Conservation (phyloP, 352 stramenopile species). For the Globisporangium parvum region DNA sequence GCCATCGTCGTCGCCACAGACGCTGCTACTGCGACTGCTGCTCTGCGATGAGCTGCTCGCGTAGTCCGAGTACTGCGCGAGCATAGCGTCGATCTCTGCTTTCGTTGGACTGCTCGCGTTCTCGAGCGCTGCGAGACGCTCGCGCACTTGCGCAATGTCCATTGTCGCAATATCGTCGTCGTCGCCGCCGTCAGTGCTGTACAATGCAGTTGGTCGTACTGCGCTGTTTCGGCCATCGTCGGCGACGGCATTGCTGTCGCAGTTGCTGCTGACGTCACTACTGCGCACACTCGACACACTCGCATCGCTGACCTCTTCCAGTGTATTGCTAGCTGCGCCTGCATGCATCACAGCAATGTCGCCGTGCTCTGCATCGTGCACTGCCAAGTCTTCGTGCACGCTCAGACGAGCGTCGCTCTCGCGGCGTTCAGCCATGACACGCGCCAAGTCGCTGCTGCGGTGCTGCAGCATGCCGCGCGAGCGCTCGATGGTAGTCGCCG, state of each 20-base stretch:
- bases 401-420: neutral
- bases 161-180: slow-evolving; percentile 13
- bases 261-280: neutral
- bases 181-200: neutral
- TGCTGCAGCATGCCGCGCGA: slow-evolving; percentile 11
- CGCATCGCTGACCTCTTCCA: slow-evolving; percentile 18
- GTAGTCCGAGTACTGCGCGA: slow-evolving; percentile 46
- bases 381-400: slow-evolving; percentile 7
- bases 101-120: slow-evolving; percentile 33
- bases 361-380: slow-evolving; percentile 6
- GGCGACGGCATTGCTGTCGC: neutral
- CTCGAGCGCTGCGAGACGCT: slow-evolving; percentile 41
- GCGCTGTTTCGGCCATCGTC: neutral
- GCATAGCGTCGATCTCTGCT: slow-evolving; percentile 53
- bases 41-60: slow-evolving; percentile 14
- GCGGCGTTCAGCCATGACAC: slow-evolving; percentile 13
- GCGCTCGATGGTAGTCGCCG: neutral
- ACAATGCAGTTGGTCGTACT: neutral
- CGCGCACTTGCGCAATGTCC: slow-evolving; percentile 41
- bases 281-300: slow-evolving; percentile 10
- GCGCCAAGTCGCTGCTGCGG: slow-evolving; percentile 15
- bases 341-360: neutral
- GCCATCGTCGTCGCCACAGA: slow-evolving; percentile 9
- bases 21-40: slow-evolving; percentile 9
- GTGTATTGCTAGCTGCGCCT: neutral